Evolutionary conservation across 1,284 basidiomycete species (phyloP).

Genomic region (Afroboletus lepidellus): DNA sequence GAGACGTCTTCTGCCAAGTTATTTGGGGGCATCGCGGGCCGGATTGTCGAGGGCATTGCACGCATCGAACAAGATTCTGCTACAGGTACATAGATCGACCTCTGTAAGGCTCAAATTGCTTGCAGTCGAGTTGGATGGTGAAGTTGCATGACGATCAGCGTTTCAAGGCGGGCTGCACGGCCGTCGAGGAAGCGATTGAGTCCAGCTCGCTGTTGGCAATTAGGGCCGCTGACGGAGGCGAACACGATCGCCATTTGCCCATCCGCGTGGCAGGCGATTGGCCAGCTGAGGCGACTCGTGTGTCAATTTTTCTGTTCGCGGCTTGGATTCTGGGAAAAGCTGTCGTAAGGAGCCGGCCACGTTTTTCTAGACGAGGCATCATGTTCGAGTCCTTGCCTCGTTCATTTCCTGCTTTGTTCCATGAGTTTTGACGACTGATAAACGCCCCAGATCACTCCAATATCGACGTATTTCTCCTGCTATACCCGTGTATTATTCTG

Average conservation of each 20-base stretch:
- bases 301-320: not conserved
- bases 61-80: conserved; percentile 7
- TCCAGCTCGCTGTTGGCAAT: conserved; percentile 7
- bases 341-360: conserved; percentile 27
- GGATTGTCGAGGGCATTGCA: conserved; percentile 28
- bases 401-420: conserved; percentile 29
- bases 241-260: not conserved
- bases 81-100: not conserved
- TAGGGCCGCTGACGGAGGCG: not conserved
- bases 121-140: not conserved
- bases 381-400: conserved; percentile 29
- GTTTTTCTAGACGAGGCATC: conserved; percentile 20
- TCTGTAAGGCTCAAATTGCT: not conserved
- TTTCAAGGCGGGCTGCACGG: not conserved
- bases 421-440: conserved; percentile 31
- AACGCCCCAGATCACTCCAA: conserved; percentile 16
- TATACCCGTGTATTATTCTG: conserved; percentile 25
- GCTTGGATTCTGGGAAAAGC: conserved; percentile 16
- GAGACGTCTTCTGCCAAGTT: conserved; percentile 61
- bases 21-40: conserved; percentile 53
- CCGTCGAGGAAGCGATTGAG: not conserved
- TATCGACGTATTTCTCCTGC: conserved; percentile 4
- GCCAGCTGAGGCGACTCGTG: not conserved
- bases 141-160: not conserved
- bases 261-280: not conserved